Evolutionary conservation across 2,329 filamentous ascomycete species (phyloP).

Genomic region (Amesomyces nigricolor): DNA sequence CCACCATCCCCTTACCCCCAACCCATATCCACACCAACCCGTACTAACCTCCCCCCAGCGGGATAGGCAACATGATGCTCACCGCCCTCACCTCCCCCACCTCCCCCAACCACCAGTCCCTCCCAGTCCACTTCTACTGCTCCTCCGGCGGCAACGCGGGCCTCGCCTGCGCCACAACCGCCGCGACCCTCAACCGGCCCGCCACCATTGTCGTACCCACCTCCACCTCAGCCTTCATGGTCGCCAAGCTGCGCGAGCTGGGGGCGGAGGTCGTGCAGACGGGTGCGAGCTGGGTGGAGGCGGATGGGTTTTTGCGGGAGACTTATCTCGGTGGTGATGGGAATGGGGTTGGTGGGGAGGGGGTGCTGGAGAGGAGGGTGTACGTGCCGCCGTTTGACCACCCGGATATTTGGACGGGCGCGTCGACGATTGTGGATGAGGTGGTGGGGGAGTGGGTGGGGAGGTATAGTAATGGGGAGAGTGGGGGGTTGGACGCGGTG

Average conservation of each 20-base stretch:
- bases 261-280: conserved; percentile 61
- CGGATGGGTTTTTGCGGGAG: conserved; percentile 58
- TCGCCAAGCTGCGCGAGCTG: conserved; percentile 58
- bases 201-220: conserved; percentile 68
- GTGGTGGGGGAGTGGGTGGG: conserved; percentile 34
- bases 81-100: conserved; percentile 32
- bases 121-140: conserved; percentile 58
- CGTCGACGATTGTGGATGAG: conserved; percentile 50
- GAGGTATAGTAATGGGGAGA: conserved; percentile 35
- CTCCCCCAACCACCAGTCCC: conserved; percentile 28
- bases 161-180: conserved; percentile 69
- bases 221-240: conserved; percentile 60
- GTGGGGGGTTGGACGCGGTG: conserved; percentile 54
- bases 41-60: conserved; percentile 30
- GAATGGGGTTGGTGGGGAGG: conserved; percentile 30
- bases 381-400: conserved; percentile 65
- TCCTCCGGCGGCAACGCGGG: conserved; percentile 76
- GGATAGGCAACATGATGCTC: conserved; percentile 66
- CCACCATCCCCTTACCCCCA: neutral
- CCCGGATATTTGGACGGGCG: conserved; percentile 60
- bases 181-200: conserved; percentile 52
- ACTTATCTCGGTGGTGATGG: conserved; percentile 24
- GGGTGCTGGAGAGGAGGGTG: conserved; percentile 33
- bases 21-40: neutral
- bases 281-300: conserved; percentile 63